These are phyloP conservation scores for Geosmithia putterillii DNA, from an alignment of 2,329 filamentous ascomycete genomes.

Conservation along the genomic window DNA sequence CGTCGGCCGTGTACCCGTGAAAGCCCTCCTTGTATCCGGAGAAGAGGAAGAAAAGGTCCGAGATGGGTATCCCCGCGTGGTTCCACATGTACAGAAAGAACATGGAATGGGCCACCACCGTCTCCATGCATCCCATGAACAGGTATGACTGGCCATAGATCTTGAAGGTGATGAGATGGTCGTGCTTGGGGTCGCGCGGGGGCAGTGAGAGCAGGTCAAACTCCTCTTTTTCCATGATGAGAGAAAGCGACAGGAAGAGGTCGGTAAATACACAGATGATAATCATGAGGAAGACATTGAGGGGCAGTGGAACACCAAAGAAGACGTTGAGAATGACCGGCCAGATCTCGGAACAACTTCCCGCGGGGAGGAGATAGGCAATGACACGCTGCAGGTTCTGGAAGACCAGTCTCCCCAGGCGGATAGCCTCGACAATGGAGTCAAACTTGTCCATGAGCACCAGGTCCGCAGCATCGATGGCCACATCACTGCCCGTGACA, in stretches of 20 bases:
- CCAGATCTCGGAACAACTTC: slow-evolving; percentile 44
- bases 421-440: slow-evolving; percentile 55
- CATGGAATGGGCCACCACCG: slow-evolving; percentile 35
- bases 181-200: slow-evolving; percentile 33
- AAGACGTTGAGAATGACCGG: slow-evolving; percentile 43
- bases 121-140: slow-evolving; percentile 39
- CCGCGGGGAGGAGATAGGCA: slow-evolving; percentile 34
- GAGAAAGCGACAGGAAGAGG: slow-evolving; percentile 33
- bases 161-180: slow-evolving; percentile 38
- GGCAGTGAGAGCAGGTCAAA: slow-evolving; percentile 38
- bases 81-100: slow-evolving; percentile 40
- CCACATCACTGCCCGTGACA: slow-evolving; percentile 51
- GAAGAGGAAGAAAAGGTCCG: slow-evolving; percentile 35
- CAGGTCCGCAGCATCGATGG: slow-evolving; percentile 52
- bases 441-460: slow-evolving; percentile 61
- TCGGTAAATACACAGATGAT: slow-evolving; percentile 45
- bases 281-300: slow-evolving; percentile 44
- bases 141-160: slow-evolving; percentile 40
- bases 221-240: slow-evolving; percentile 44
- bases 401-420: slow-evolving; percentile 25
- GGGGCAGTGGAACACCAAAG: slow-evolving; percentile 37
- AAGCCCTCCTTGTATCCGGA: slow-evolving; percentile 34
- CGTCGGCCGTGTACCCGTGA: slow-evolving; percentile 29
- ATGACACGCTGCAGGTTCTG: slow-evolving; percentile 29
- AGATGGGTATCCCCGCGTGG: slow-evolving; percentile 31